Evolutionary conservation across 495 filamentous ascomycete genomes (phyloP).

Genomic region (Hypoxylon cercidicola): DNA sequence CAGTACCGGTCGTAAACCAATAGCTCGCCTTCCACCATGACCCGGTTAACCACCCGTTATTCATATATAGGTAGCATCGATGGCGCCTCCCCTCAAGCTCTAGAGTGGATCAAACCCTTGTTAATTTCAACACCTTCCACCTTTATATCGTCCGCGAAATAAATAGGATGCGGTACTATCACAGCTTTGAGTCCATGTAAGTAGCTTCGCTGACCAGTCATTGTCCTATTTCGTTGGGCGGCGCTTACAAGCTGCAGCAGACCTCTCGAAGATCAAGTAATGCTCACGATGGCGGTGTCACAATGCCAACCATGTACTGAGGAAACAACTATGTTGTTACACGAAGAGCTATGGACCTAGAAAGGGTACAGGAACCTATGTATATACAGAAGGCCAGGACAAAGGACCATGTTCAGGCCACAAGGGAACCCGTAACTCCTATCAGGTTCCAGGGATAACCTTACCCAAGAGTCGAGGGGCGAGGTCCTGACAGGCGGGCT

Average conservation of each 20-base stretch:
- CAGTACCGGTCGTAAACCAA: slow-evolving; percentile 8
- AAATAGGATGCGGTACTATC: slow-evolving; percentile 78
- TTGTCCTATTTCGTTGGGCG: slow-evolving; percentile 9
- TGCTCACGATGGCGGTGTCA: slow-evolving; percentile 80
- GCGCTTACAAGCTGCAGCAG: slow-evolving; percentile 57
- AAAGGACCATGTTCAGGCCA: too few species aligned
- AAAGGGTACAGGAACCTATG: too few species aligned
- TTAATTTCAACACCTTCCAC: slow-evolving; percentile 13
- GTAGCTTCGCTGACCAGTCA: slow-evolving; percentile 81
- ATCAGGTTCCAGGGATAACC: too few species aligned
- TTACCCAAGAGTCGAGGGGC: too few species aligned
- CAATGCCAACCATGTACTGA: too few species aligned
- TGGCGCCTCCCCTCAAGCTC: slow-evolving; percentile 1
- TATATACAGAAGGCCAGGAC: too few species aligned
- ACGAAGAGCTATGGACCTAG: too few species aligned
- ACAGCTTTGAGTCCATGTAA: slow-evolving; percentile 86
- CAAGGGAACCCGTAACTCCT: too few species aligned
- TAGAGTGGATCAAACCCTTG: slow-evolving; percentile 1
- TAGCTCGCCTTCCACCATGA: slow-evolving; percentile 11
- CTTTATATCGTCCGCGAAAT: slow-evolving; percentile 3
- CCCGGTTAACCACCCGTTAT: background rate
- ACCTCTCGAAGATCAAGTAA: slow-evolving; percentile 72
- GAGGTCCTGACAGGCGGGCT: too few species aligned
- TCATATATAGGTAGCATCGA: slow-evolving; percentile 10
- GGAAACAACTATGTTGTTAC: too few species aligned